Percentiles rank a stretch among this genome's conserved stretches.
Conservation (phyloP, 768 basidiomycete species). For the Daedaleopsis nitida region DNA sequence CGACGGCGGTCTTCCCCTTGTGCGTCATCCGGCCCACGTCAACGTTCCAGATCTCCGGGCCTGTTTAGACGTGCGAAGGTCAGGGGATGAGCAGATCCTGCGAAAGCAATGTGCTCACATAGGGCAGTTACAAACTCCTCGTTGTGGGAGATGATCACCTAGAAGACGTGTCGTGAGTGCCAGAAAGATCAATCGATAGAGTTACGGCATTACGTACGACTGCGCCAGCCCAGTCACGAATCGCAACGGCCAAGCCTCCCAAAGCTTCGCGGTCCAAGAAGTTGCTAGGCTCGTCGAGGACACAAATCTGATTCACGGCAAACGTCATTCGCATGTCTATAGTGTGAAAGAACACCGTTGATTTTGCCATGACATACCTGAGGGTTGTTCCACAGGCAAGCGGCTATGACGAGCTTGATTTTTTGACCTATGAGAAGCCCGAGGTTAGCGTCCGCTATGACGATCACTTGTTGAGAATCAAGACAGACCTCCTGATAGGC, state of each 20-base stretch:
- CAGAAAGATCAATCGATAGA: conserved; percentile 15
- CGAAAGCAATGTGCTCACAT: conserved; percentile 52
- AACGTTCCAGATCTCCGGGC: conserved; percentile 94
- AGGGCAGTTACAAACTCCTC: conserved; percentile 82
- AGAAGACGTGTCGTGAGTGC: conserved; percentile 20
- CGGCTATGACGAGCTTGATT: conserved; percentile 94
- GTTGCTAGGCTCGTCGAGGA: conserved; percentile 92
- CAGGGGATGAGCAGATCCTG: neutral
- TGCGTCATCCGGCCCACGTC: conserved; percentile 83
- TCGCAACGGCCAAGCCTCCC: conserved; percentile 92
- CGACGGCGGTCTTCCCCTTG: conserved; percentile 83
- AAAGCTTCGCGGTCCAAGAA: conserved; percentile 97
- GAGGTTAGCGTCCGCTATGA: conserved; percentile 3
- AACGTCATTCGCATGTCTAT: conserved; percentile 14
- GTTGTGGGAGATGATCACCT: conserved; percentile 98
- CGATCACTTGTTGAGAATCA: neutral
- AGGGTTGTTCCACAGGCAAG: conserved; percentile 95
- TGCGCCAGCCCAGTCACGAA: conserved; percentile 92
- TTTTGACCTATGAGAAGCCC: conserved; percentile 69
- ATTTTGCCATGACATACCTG: conserved; percentile 51
- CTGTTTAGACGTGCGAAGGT: conserved; percentile 35
- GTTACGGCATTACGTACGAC: conserved; percentile 52
- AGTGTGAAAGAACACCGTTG: neutral
- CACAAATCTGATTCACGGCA: conserved; percentile 51
- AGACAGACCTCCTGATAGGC: conserved; percentile 82